Conservation (phyloP, 257 asterid genomes). For the Primulina tabacum region DNA sequence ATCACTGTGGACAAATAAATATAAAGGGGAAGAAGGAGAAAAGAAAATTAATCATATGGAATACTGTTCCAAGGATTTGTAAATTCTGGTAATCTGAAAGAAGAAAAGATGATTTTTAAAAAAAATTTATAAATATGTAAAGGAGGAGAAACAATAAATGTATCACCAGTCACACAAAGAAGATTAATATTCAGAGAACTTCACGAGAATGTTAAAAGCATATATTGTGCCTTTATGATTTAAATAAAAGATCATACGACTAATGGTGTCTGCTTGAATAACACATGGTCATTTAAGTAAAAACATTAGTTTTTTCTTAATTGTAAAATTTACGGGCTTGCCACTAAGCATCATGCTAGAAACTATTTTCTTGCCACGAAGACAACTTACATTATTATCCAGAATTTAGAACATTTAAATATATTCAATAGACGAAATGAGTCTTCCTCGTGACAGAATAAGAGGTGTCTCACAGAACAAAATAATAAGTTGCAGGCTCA, state of each 20-base stretch:
- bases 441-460: not conserved
- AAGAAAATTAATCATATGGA: not conserved
- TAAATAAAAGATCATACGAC: not conserved
- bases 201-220: not conserved
- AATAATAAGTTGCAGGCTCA: not conserved
- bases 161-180: not conserved
- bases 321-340: not conserved
- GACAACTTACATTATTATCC: not conserved
- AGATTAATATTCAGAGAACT: not conserved
- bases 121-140: not conserved
- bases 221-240: not conserved
- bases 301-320: conserved; percentile 11
- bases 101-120: not conserved
- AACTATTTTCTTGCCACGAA: not conserved
- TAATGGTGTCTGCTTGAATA: not conserved
- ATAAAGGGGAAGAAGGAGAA: conserved; percentile 14
- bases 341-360: not conserved
- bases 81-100: conserved; percentile 10
- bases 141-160: not conserved
- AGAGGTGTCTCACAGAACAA: not conserved
- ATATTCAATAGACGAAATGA: not conserved
- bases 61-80: not conserved
- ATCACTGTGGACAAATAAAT: conserved; percentile 43
- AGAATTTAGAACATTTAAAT: not conserved
- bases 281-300: not conserved